Percentiles rank a stretch among this genome's conserved stretches.
These are phyloP conservation scores for Entomortierella chlamydospora DNA, from an alignment of 192 early-diverging fungal species.

Conservation along the genomic window DNA sequence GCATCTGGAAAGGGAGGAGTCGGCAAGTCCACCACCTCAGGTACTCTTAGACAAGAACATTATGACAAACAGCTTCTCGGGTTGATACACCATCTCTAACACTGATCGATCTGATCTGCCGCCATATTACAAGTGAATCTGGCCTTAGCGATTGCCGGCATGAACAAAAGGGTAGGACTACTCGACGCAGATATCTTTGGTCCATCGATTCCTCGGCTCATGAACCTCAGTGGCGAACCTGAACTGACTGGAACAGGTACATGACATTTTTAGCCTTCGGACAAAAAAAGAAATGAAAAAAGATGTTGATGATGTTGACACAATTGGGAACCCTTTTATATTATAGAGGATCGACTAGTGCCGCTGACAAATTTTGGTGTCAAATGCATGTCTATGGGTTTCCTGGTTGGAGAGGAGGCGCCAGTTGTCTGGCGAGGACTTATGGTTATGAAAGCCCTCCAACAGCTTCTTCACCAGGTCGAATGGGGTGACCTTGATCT, in stretches of 20 bases:
- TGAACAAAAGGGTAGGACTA: conserved; percentile 73
- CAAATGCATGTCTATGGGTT: conserved; percentile 93
- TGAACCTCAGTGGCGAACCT: conserved; percentile 84
- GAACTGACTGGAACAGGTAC: conserved; percentile 68
- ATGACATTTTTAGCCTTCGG: too few species aligned
- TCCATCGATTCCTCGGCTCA: conserved; percentile 86
- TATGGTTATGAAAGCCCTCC: conserved; percentile 95
- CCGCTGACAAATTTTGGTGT: conserved; percentile 90
- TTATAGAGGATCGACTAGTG: conserved; percentile 63
- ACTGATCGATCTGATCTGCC: background rate
- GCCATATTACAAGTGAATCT: conserved; percentile 71
- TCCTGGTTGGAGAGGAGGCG: conserved; percentile 77
- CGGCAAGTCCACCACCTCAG: conserved; percentile 89
- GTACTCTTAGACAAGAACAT: conserved; percentile 46
- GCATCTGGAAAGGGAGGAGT: conserved; percentile 94
- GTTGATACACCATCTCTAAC: too few species aligned
- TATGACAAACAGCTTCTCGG: background rate
- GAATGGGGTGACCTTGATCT: conserved; percentile 83
- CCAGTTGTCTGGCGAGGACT: conserved; percentile 92
- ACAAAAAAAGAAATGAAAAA: too few species aligned
- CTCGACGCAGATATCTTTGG: conserved; percentile 96
- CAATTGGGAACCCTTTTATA: too few species aligned
- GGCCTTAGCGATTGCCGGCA: conserved; percentile 72
- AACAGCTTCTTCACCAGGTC: conserved; percentile 87
- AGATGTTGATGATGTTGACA: too few species aligned